These are phyloP conservation scores for Pistacia atlantica DNA, from an alignment of 345 rosid genomes.

Conservation along the genomic window DNA sequence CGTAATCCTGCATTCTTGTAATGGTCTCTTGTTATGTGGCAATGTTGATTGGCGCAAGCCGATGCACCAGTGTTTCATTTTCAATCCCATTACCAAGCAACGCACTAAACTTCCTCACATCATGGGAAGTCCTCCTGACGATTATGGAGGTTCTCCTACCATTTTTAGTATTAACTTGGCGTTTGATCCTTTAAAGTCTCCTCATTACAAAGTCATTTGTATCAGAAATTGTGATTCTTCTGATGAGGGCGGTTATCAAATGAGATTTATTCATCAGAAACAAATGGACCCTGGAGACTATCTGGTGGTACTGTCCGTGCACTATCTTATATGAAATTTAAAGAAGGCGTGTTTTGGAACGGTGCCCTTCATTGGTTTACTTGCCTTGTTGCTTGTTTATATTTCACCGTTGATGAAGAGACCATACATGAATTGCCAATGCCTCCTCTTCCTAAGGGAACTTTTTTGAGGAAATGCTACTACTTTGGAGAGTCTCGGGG, in stretches of 20 bases:
- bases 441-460: slow-evolving; percentile 18
- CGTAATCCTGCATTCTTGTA: no score
- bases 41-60: no score
- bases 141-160: no score
- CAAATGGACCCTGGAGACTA: slow-evolving; percentile 32
- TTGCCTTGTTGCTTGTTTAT: slow-evolving; percentile 13
- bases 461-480: no score
- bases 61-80: no score
- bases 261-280: slow-evolving; percentile 44
- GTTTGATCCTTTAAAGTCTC: no score
- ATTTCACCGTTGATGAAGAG: slow-evolving; percentile 27
- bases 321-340: not conserved
- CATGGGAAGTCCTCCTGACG: no score
- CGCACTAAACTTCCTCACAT: no score
- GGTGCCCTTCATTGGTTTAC: slow-evolving; percentile 38
- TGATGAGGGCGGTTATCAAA: slow-evolving; percentile 12
- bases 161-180: slow-evolving; percentile 31
- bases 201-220: slow-evolving; percentile 41
- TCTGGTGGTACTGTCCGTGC: slow-evolving; percentile 17
- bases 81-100: no score
- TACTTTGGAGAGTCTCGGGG: no score
- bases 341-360: not conserved
- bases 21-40: no score
- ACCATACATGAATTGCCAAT: slow-evolving; percentile 26
- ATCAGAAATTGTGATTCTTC: slow-evolving; percentile 1